Evolutionary conservation across 495 filamentous ascomycete species (phyloP), one percentile per base, ranked within the genome.

Genomic region (Staphylotrichum longicolle): DNA sequence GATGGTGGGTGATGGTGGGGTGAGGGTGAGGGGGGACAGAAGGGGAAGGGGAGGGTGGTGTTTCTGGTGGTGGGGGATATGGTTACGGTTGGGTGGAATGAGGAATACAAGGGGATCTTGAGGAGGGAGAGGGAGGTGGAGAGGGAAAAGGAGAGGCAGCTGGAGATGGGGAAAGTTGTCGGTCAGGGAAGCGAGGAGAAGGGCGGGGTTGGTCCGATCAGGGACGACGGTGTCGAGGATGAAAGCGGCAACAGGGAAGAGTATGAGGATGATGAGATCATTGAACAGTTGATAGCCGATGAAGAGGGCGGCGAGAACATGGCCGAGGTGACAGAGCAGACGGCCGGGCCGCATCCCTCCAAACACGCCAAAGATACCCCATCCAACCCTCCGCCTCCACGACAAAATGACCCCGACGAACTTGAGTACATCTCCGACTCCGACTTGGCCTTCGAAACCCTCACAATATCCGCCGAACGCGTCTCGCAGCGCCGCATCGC

Each of bases 31-130:
- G 14, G n/a, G 50, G 34, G 33, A 32, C 7, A 47, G 34, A 39
- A 44, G 39, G 55, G n/a, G 30, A 48, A 32, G 55, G 41, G 66
- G 37, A 66, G 55, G 57, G 74, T 72, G 70, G 68, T 72, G 39
- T 77, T 70, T 52, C 57, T 78, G 47, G 54, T 78, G 34, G 72
- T 80, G 4, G 70, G 74, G 42, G 75, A 75, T 58, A 58, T 79
- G 47, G 68, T 65, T 12, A 66, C 70, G 0, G 72, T 78, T 40
- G 78, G 78, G 20, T 74, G 74, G 74, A 70, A 76, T 60, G 72
- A 71, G 45, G 51, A 61, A 10, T 72, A 73, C 37, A 12, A 74
- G 49, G 67, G 70, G 15, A 32, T 68, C 5, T 15, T 70, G 14
- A 54, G 61, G 42, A 48, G 15, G 7, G 61, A 63, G 58, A 63